Base-by-base conservation (phyloP, 108 stramenopile species). In the Discostella stelligeroides region DNA sequence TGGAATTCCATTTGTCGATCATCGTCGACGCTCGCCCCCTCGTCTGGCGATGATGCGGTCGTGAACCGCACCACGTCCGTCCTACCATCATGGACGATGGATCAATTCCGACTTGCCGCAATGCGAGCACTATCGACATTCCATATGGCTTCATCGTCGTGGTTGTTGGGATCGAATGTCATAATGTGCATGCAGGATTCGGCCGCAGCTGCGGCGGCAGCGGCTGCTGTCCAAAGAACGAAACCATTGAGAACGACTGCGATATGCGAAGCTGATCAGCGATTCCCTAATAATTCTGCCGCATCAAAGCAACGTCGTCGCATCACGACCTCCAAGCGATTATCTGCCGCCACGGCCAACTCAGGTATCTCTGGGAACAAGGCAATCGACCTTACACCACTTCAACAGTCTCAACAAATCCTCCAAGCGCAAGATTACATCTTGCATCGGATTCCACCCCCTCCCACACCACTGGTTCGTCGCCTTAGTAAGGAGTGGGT, bases 401-500 rank as follows among this genome's bases (percentile, higher is more conserved):
- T 70, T 24, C 38, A 49, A 47, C 46, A 56, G 39, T 37, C 49
- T 45, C 69, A 75, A 40, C 28, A 43, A 40, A 21, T 43, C 0
- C 49, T 66, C 28, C 43, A 37, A 28, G 12, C 30, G 28, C 65
- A 27, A 18, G 64, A 65, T 51, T 30, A n/a, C n/a, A n/a, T n/a
- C n/a, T n/a, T n/a, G n/a, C n/a, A 53, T 28, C 34, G 41, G 25
- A 39, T 24, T n/a, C 7, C 51, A 8, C 23, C 46, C 37, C 40
- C 25, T n/a, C 67, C 54, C 0, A 63, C 53, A 2, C 66, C 74
- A 0, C 69, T 78, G 21, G 30, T 38, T 50, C 34, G 69, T 45
- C 57, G 58, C 9, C 54, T 70, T 45, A 66, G 64, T 50, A 70
- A 66, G 15, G 76, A 78, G 49, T 78, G 76, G 76, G 55, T 65